Evolutionary conservation across 176 grass and related monocot genomes (phyloP).

Genomic region (Rhynchospora tenuis): DNA sequence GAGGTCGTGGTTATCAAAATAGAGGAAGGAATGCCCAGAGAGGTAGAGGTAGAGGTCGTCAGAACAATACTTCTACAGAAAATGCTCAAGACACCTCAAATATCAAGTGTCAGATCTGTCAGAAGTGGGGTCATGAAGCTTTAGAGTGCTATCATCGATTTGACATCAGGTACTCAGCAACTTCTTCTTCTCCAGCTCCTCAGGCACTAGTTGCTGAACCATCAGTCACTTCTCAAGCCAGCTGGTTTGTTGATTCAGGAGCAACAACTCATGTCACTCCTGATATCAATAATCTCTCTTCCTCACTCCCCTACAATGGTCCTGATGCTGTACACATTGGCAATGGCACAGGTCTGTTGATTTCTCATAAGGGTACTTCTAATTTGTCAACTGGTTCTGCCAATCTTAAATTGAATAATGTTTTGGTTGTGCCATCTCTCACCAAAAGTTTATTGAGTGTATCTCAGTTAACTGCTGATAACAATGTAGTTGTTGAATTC

Average conservation of each 20-base stretch:
- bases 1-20: no score
- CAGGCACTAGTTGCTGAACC: neutral
- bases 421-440: neutral
- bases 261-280: neutral
- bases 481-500: neutral
- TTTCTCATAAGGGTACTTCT: neutral
- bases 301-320: neutral
- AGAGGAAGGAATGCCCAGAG: no score
- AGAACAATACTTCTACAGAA: no score
- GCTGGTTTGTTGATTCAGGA: neutral
- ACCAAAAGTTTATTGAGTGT: neutral
- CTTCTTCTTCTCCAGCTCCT: no score
- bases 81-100: no score
- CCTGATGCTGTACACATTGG: no score
- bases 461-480: neutral
- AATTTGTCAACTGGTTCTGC: neutral
- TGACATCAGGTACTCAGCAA: neutral
- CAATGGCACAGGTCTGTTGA: neutral
- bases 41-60: no score
- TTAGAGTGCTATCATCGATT: neutral
- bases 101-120: no score
- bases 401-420: neutral
- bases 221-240: no score
- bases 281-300: neutral
- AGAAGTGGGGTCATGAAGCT: neutral